A percentile compares a stretch with the other conserved stretches of the same genome.
These are phyloP conservation scores for Chrysoporthe cubensis DNA, from an alignment of 2,329 filamentous ascomycete species.

Conservation along the genomic window DNA sequence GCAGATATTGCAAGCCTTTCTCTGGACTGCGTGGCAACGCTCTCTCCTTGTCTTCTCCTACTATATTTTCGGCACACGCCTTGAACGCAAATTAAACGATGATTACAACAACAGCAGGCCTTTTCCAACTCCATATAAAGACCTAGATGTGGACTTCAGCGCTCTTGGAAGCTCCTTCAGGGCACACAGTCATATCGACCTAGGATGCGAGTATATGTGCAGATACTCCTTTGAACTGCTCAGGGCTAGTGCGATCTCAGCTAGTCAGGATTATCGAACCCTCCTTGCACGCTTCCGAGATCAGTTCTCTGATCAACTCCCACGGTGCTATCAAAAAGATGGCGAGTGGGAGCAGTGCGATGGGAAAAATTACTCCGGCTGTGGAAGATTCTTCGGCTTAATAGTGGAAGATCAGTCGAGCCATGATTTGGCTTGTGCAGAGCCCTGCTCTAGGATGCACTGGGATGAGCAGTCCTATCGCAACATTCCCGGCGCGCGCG, in stretches of 20 bases:
- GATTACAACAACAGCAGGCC: conserved; percentile 1
- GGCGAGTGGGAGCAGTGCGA: background rate
- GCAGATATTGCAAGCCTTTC: no score
- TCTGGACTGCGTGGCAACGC: no score
- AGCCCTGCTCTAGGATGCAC: no score
- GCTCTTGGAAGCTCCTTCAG: no score
- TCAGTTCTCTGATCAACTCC: background rate
- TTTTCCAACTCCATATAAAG: no score
- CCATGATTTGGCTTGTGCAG: background rate
- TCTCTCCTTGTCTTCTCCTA: no score
- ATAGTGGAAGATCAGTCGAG: background rate
- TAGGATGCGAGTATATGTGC: background rate
- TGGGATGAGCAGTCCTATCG: no score
- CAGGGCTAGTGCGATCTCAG: background rate
- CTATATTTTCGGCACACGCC: background rate
- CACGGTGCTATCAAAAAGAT: background rate
- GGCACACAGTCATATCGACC: background rate
- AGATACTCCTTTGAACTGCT: background rate
- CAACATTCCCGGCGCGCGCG: no score
- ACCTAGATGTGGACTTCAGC: no score
- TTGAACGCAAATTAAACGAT: background rate
- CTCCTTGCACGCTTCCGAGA: background rate
- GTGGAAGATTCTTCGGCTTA: background rate
- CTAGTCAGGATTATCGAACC: background rate
- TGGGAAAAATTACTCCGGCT: background rate